Base-by-base conservation (phyloP, 306 rosid species). In the Citrullus colocynthis region DNA sequence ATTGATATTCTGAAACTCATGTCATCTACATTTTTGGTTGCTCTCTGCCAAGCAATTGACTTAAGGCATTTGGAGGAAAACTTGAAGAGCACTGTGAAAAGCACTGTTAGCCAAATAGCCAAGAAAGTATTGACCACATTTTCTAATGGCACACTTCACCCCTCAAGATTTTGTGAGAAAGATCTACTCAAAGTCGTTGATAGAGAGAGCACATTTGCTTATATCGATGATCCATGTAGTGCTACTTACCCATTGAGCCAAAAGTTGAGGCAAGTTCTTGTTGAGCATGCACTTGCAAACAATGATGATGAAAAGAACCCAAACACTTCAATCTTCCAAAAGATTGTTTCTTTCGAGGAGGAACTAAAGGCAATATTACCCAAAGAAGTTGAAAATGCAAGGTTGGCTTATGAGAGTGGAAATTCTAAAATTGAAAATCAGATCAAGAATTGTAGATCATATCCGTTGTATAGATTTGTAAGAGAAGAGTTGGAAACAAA, bases 61-160 rank as follows among this genome's bases (percentile, higher is more conserved):
- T 86, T 93, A 80, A 91, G 98, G 87, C 96, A 93, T 75, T 78
- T 93, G 87, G 98, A 93, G 83, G 97, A 91, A 86, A 93, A 91
- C 83, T 56, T 93, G 91, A 90, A 82, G 84, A 86, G 65, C 87
- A 66, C 86, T 0, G 96, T 93, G 2, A 91, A 90, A 81, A 91
- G 79, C 65, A 82, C 82, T 0, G 93, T 93, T 32, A 86, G 93
- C 71, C 93, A 88, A 70, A 87, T 90, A 30, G 98, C 92, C 0
- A 93, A 90, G 91, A 93, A 90, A 55, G 84, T 84, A 16, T 87
- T 93, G 1, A 91, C 93, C 20, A 91, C 93, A 0, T 93, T 90
- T 4, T 81, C 76, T 12, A 89, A 85, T 49, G 98, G 96, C 7
- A 88, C 92, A 45, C 97, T 93, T 51, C 97, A 93, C 69, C 96